Percentiles rank a stretch among this genome's conserved stretches.
Conservation (phyloP, 176 grass and related monocot genomes). For the Phoenix dactylifera region DNA sequence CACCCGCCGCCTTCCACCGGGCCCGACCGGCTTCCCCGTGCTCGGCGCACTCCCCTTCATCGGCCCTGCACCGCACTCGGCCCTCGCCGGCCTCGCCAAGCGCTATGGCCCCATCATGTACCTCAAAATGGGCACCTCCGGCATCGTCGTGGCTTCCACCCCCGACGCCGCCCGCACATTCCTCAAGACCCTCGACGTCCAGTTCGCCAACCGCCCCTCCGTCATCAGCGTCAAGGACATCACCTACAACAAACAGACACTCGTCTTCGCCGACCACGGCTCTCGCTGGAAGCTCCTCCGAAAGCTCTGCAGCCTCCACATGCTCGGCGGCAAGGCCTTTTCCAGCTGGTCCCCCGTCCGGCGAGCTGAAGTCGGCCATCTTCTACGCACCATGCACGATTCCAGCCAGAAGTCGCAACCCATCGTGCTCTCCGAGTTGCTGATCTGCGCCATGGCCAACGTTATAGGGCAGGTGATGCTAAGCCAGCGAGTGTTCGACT, state of each 20-base stretch:
- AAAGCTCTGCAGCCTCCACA: conserved; percentile 4
- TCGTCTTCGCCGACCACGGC: conserved; percentile 3
- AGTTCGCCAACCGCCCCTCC: conserved; percentile 5
- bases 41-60: conserved; percentile 11
- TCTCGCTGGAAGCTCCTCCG: conserved; percentile 12
- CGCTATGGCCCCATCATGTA: conserved; percentile 10
- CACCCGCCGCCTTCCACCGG: not conserved
- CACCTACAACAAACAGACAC: not conserved
- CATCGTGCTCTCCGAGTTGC: not conserved
- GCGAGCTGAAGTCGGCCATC: not conserved
- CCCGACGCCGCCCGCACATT: conserved; percentile 7
- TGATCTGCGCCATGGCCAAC: conserved; percentile 5
- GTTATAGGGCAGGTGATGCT: conserved; percentile 4
- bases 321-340: conserved; percentile 9
- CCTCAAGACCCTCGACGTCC: conserved; percentile 9
- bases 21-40: not conserved
- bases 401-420: not conserved
- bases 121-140: not conserved
- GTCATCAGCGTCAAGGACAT: not conserved
- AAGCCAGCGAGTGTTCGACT: conserved; percentile 9
- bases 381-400: too few species aligned
- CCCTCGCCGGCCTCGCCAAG: conserved; percentile 5
- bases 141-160: conserved; percentile 8
- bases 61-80: not conserved
- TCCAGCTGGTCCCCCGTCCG: not conserved